These are phyloP conservation scores for Phytophthora vignae DNA, from an alignment of 352 stramenopile species.

Conservation along the genomic window DNA sequence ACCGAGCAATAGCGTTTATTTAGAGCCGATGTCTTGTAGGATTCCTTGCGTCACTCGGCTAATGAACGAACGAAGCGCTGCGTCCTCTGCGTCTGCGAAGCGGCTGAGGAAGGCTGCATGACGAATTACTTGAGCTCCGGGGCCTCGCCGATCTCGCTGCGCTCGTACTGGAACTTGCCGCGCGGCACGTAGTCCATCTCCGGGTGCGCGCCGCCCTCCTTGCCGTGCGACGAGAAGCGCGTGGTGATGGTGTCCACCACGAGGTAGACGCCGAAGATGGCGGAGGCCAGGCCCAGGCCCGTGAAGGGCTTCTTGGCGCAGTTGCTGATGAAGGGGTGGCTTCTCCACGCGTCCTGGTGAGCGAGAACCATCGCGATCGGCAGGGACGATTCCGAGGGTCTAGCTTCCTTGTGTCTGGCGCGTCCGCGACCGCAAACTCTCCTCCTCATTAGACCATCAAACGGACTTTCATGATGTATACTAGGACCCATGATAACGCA, in stretches of 20 bases:
- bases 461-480: too few species aligned
- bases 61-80: background rate
- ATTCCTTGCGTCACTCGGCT: background rate
- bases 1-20: slow-evolving; percentile 41
- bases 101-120: background rate
- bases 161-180: slow-evolving; percentile 68
- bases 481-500: too few species aligned
- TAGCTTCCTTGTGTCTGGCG: slow-evolving; percentile 17
- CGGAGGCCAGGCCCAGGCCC: slow-evolving; percentile 74
- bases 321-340: slow-evolving; percentile 86
- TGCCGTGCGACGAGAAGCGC: slow-evolving; percentile 45
- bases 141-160: slow-evolving; percentile 67
- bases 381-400: slow-evolving; percentile 37
- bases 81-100: background rate
- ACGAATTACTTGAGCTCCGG: slow-evolving; percentile 43
- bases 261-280: slow-evolving; percentile 85
- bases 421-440: slow-evolving; percentile 29
- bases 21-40: slow-evolving; percentile 15
- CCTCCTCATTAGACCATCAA: too few species aligned
- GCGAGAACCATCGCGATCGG: slow-evolving; percentile 76
- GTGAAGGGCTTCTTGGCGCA: slow-evolving; percentile 90
- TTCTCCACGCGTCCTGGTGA: slow-evolving; percentile 89
- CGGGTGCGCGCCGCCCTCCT: slow-evolving; percentile 40
- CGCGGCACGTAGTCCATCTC: slow-evolving; percentile 43
- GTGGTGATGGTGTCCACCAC: slow-evolving; percentile 68